phyloP scores from a whole-genome alignment of 192 early-diverging fungal species.

The Glomus cerebriforme region DNA sequence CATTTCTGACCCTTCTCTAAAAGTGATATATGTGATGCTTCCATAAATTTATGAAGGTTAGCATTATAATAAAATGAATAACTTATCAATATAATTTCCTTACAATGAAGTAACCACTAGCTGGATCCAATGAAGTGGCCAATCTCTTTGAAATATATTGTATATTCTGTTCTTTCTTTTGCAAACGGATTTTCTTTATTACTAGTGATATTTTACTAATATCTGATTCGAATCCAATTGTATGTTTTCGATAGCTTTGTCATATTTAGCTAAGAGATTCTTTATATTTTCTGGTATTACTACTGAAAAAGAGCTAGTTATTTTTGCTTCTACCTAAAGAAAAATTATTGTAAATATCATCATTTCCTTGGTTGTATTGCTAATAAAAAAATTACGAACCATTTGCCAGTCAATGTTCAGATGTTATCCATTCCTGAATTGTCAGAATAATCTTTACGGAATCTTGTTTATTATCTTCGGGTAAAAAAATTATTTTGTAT shows the following conservation, averaged over 20 bases:
- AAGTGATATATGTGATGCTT: slow-evolving; percentile 15
- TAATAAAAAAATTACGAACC: slow-evolving; percentile 1
- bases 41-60: slow-evolving; percentile 20
- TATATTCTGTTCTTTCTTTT: slow-evolving; percentile 6
- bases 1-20: no score
- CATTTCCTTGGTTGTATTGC: neutral
- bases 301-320: slow-evolving; percentile 2
- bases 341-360: slow-evolving; percentile 13
- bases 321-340: slow-evolving; percentile 7
- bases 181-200: slow-evolving; percentile 5
- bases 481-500: slow-evolving; percentile 27
- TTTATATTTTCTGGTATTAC: neutral
- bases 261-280: slow-evolving; percentile 5
- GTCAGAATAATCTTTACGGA: slow-evolving; percentile 8
- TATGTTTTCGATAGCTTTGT: neutral
- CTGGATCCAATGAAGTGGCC: slow-evolving; percentile 7
- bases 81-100: slow-evolving; percentile 7
- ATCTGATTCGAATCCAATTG: neutral
- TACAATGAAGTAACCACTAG: slow-evolving; percentile 14
- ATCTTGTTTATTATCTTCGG: slow-evolving; percentile 15
- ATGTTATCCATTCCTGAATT: slow-evolving; percentile 12
- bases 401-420: neutral
- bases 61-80: neutral
- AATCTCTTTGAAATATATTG: slow-evolving; percentile 12
- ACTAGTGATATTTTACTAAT: slow-evolving; percentile 2